Conservation (phyloP, 75 land plant species). For the Sequoia sempervirens region DNA sequence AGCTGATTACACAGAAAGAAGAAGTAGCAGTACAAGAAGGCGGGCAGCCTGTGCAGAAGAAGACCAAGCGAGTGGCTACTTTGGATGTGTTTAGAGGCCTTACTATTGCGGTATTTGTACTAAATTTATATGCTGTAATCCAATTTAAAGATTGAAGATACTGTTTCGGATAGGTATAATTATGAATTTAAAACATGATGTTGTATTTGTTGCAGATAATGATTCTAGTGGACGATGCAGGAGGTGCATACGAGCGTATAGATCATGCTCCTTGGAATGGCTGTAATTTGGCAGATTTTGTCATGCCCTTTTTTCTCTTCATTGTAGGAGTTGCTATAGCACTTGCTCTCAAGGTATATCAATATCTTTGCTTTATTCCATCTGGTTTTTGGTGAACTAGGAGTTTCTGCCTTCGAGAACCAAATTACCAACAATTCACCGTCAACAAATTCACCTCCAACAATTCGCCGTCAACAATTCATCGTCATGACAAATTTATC, state of each 20-base stretch:
- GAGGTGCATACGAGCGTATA: constrained; percentile 18
- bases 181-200: neutral
- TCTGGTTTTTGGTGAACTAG: neutral
- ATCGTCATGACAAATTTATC: no score
- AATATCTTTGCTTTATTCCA: neutral
- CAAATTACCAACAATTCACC: no score
- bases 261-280: constrained; percentile 56
- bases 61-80: constrained; percentile 41
- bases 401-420: no score
- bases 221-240: constrained; percentile 52
- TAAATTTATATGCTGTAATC: no score
- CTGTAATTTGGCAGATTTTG: constrained; percentile 46
- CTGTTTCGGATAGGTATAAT: neutral
- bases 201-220: constrained; percentile 20
- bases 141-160: neutral
- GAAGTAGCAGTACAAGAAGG: neutral
- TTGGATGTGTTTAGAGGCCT: constrained; percentile 67
- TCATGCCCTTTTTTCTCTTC: constrained; percentile 58
- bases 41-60: constrained; percentile 4
- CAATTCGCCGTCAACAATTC: no score
- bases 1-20: neutral
- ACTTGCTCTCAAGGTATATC: constrained; percentile 30
- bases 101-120: constrained; percentile 36
- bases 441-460: no score
- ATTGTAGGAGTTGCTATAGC: constrained; percentile 45